Evolutionary conservation across 768 basidiomycete species (phyloP).

Genomic region (Lentinula guzmanii): DNA sequence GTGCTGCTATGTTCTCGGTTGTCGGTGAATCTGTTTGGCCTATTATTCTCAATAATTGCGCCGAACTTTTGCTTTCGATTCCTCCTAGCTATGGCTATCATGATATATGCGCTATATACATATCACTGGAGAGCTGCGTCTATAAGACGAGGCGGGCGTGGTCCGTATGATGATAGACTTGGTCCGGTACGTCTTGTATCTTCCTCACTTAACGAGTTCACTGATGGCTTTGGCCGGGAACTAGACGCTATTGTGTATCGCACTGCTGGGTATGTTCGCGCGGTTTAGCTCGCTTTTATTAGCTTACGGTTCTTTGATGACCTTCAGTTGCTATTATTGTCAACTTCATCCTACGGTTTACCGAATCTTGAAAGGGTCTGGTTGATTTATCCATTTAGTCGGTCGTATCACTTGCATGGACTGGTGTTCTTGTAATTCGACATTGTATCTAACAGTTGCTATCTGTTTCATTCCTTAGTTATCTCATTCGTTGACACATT

Average conservation of each 20-base stretch:
- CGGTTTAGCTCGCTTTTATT: not conserved
- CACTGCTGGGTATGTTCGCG: conserved; percentile 59
- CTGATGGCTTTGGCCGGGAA: conserved; percentile 9
- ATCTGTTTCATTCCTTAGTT: not conserved
- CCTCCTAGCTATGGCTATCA: conserved; percentile 88
- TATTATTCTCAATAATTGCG: not conserved
- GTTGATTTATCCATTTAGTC: not conserved
- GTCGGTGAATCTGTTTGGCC: conserved; percentile 56
- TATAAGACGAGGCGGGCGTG: conserved; percentile 85
- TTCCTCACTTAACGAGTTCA: conserved; percentile 7
- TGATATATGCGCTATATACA: conserved; percentile 92
- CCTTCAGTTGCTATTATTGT: conserved; percentile 69
- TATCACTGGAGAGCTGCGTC: conserved; percentile 96
- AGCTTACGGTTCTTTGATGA: conserved; percentile 2
- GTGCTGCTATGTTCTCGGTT: conserved; percentile 92
- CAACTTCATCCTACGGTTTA: conserved; percentile 83
- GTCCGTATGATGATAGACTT: conserved; percentile 93
- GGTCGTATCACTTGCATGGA: not conserved
- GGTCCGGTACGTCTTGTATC: conserved; percentile 70
- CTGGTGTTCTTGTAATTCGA: not conserved
- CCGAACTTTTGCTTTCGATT: not conserved
- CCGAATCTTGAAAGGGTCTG: conserved; percentile 24
- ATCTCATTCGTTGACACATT: not conserved
- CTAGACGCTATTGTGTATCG: conserved; percentile 78
- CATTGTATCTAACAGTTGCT: not conserved